Evolutionary conservation across 371 early-diverging fungal species (phyloP).

Genomic region (Lichtheimia hyalospora): DNA sequence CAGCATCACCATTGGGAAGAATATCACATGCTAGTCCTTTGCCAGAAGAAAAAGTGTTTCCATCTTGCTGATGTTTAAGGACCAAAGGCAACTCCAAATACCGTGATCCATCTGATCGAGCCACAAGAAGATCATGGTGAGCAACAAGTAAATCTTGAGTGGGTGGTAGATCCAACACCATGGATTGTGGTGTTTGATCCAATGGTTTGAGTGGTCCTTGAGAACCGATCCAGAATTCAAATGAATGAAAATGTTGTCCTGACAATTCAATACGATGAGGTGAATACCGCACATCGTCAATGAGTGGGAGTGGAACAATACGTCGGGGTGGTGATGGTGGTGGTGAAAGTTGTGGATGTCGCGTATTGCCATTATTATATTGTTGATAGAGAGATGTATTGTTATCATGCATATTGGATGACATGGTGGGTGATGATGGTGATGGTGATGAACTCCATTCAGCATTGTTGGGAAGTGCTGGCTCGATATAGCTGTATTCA

Average conservation of each 20-base stretch:
- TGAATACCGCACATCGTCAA: constrained; percentile 25
- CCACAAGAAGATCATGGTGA: constrained; percentile 29
- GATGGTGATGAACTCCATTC: neutral
- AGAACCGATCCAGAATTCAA: constrained; percentile 44
- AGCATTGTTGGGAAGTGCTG: neutral
- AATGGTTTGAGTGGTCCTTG: constrained; percentile 29
- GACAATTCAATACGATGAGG: constrained; percentile 26
- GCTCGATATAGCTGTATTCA: constrained; percentile 40
- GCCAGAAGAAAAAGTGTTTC: constrained; percentile 35
- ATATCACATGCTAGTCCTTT: constrained; percentile 33
- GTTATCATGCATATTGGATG: neutral
- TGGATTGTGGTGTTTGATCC: neutral
- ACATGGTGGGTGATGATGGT: neutral
- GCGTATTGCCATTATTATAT: neutral
- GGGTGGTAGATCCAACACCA: constrained; percentile 16
- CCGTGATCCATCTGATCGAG: constrained; percentile 30
- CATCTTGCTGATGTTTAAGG: constrained; percentile 36
- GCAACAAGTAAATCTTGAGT: constrained; percentile 30
- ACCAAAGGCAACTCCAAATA: constrained; percentile 38
- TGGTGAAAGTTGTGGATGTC: constrained; percentile 18
- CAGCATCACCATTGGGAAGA: constrained; percentile 19
- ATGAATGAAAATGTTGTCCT: constrained; percentile 31
- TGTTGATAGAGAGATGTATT: neutral
- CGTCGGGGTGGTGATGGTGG: constrained; percentile 41
- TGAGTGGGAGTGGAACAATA: constrained; percentile 40